Percentiles rank a stretch among this genome's conserved stretches.
phyloP scores from a whole-genome alignment of 805 yeast genomes.

The Candida caryicola region DNA sequence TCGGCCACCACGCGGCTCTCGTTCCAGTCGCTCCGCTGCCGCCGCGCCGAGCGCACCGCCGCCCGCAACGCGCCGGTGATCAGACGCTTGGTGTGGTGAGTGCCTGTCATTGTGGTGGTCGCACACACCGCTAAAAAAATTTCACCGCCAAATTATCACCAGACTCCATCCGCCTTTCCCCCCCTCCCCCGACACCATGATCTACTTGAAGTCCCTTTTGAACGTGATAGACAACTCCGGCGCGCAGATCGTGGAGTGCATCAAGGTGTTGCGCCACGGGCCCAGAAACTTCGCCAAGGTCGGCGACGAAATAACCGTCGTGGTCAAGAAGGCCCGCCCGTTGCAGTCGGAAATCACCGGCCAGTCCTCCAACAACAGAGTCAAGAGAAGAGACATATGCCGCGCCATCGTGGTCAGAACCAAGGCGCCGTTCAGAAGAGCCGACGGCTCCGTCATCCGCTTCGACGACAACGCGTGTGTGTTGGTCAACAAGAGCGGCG shows the following conservation, averaged over 20 bases:
- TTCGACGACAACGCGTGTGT: slow-evolving; percentile 98
- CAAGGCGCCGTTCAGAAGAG: slow-evolving; percentile 69
- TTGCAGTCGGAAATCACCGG: slow-evolving; percentile 69
- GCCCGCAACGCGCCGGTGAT: not conserved
- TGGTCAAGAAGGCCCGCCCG: slow-evolving; percentile 87
- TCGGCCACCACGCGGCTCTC: slow-evolving; percentile 34
- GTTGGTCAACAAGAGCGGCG: slow-evolving; percentile 84
- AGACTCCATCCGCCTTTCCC: too few relatives aligned
- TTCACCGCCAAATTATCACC: not conserved
- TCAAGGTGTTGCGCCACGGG: slow-evolving; percentile 87
- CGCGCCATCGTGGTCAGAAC: slow-evolving; percentile 96
- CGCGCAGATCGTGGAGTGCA: slow-evolving; percentile 91
- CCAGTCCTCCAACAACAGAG: slow-evolving; percentile 70
- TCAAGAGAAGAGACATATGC: slow-evolving; percentile 91
- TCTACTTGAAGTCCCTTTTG: slow-evolving; percentile 80
- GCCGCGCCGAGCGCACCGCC: not conserved
- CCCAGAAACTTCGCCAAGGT: slow-evolving; percentile 80
- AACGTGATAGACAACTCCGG: slow-evolving; percentile 96
- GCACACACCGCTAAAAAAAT: slow-evolving; percentile 4
- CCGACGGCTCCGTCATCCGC: slow-evolving; percentile 81
- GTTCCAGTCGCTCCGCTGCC: slow-evolving; percentile 23
- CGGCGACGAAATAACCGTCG: slow-evolving; percentile 93
- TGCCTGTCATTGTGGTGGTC: not conserved
- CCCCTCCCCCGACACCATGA: slow-evolving; percentile 47
- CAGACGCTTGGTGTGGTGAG: not conserved